Evolutionary conservation across 345 rosid species (phyloP).

Genomic region (Eucalyptus curtisii): DNA sequence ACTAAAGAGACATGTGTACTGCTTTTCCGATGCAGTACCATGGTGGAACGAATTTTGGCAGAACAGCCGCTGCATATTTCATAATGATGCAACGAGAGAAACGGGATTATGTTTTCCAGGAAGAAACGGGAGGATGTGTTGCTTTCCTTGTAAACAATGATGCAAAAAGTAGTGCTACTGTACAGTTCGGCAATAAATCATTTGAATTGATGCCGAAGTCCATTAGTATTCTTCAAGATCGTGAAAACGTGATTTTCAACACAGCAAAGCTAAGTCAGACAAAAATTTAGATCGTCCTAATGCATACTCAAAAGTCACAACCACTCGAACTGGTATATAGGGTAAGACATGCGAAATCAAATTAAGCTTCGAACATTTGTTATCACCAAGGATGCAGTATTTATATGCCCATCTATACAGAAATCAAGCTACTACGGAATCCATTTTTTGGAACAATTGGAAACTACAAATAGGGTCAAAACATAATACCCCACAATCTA

Average conservation of each 20-base stretch:
- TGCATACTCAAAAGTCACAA: background rate
- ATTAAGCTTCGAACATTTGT: too few relatives aligned
- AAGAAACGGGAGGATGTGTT: constrained; percentile 40
- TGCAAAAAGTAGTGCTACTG: constrained; percentile 1
- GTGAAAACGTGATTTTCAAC: constrained; percentile 44
- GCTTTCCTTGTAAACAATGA: constrained; percentile 76
- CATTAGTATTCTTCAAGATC: constrained; percentile 55
- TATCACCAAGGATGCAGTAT: too few relatives aligned
- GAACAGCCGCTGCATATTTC: constrained; percentile 50
- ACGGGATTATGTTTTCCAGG: constrained; percentile 76
- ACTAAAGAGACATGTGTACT: background rate
- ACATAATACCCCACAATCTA: too few relatives aligned
- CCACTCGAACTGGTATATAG: background rate
- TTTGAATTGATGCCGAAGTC: constrained; percentile 53
- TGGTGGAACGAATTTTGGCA: constrained; percentile 95
- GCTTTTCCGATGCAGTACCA: constrained; percentile 39
- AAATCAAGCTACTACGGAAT: too few relatives aligned
- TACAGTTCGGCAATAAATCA: constrained; percentile 29
- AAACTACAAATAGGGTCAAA: too few relatives aligned
- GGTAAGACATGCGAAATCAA: too few relatives aligned
- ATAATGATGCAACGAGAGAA: constrained; percentile 23
- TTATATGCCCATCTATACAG: too few relatives aligned
- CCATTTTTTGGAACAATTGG: background rate
- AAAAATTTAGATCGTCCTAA: background rate
- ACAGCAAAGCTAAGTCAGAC: constrained; percentile 46